Evolutionary conservation across 2,329 filamentous ascomycete genomes (phyloP).

Genomic region (Pestalotiopsis sp.): DNA sequence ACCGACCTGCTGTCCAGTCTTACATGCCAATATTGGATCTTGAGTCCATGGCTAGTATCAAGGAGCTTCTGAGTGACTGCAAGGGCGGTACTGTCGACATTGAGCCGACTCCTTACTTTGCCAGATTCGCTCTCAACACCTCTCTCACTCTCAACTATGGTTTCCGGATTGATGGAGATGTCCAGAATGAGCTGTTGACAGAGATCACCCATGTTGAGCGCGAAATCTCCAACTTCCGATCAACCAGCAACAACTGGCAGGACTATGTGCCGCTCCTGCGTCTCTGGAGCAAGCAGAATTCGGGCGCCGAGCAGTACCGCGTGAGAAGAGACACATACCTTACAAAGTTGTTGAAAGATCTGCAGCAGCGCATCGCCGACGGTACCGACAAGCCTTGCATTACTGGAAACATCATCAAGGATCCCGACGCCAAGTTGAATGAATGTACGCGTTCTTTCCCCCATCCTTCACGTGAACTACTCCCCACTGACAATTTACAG

Average conservation of each 20-base stretch:
- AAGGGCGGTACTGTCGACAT: conserved; percentile 52
- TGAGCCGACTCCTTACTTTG: conserved; percentile 69
- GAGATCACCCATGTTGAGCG: conserved; percentile 66
- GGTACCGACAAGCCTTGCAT: conserved; percentile 65
- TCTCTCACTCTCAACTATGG: conserved; percentile 68
- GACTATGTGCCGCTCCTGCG: conserved; percentile 61
- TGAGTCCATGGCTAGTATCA: conserved; percentile 63
- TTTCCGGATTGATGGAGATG: conserved; percentile 53
- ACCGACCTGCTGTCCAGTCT: conserved; percentile 62
- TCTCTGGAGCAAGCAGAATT: conserved; percentile 58
- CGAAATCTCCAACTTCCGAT: conserved; percentile 58
- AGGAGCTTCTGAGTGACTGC: conserved; percentile 60
- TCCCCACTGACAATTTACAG: neutral
- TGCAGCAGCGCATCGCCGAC: conserved; percentile 61
- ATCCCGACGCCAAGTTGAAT: conserved; percentile 63
- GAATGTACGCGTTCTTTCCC: conserved; percentile 30
- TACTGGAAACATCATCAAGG: conserved; percentile 65
- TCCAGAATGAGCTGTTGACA: conserved; percentile 59
- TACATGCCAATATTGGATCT: conserved; percentile 64
- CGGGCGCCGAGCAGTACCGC: conserved; percentile 60
- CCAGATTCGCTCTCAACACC: conserved; percentile 62
- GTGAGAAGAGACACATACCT: conserved; percentile 61
- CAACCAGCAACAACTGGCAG: conserved; percentile 60
- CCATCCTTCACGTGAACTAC: neutral
- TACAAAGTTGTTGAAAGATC: conserved; percentile 53